Percentiles rank a stretch among this genome's conserved stretches.
Conservation (phyloP, 768 basidiomycete species). For the Mycena belliarum region DNA sequence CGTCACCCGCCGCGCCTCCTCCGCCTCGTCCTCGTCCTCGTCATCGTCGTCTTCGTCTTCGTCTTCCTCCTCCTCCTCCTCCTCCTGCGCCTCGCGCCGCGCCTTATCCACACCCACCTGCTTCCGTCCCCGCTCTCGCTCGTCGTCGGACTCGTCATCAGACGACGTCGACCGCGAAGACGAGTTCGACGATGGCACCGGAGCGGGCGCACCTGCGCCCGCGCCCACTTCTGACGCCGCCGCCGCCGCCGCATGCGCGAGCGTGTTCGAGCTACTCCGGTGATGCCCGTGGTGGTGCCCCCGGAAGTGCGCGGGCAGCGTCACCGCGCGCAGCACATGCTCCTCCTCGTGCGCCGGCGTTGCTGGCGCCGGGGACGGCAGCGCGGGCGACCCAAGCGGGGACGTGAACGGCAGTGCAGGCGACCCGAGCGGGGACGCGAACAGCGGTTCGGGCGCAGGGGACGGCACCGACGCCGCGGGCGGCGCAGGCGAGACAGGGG, state of each 20-base stretch:
- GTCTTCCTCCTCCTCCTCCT: conserved; percentile 17
- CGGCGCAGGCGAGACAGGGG: not conserved
- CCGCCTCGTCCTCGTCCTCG: conserved; percentile 22
- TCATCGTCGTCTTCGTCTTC: conserved; percentile 24
- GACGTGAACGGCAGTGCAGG: not conserved
- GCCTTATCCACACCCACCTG: not conserved
- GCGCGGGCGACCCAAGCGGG: not conserved
- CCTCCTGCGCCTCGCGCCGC: not conserved
- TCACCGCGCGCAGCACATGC: conserved; percentile 29
- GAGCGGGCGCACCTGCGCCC: not conserved
- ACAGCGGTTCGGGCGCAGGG: not conserved
- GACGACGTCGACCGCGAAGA: not conserved
- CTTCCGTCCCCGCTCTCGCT: not conserved
- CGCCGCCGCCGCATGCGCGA: conserved; percentile 11
- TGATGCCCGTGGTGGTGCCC: conserved; percentile 26
- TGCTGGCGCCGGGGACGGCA: not conserved
- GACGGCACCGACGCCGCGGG: not conserved
- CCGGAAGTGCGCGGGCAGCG: conserved; percentile 35
- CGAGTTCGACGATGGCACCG: not conserved
- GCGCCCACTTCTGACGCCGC: not conserved
- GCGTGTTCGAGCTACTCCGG: conserved; percentile 6
- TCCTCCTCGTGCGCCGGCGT: conserved; percentile 23
- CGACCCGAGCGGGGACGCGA: not conserved
- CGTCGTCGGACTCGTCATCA: conserved; percentile 3
- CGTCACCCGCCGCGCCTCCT: conserved; percentile 14